Evolutionary conservation across 306 rosid genomes (phyloP), one percentile per base, ranked within the genome.

Genomic region (Cucurbita maxima): DNA sequence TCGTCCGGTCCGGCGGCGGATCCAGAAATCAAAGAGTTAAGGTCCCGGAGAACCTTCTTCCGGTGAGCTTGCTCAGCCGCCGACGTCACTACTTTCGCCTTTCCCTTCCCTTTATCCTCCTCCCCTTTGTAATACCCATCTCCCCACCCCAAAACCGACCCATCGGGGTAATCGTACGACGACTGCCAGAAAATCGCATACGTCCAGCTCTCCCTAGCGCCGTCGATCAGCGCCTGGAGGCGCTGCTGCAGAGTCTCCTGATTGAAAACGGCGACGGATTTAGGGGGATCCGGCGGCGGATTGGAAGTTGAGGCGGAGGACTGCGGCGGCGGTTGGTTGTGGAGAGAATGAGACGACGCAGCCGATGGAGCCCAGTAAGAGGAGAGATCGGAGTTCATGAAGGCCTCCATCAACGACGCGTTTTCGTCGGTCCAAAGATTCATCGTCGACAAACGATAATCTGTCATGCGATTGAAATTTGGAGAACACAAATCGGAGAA

Each of bases 161-260:
- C 74, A 8, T 88, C 86, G 10, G 92, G 53, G 45, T 71, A 74
- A 52, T 95, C 96, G 22, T 86, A 88, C 0, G 97, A 86, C 1
- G 88, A 82, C 80, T 91, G 99, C 99, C 99, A 93, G 86, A 94
- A 94, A 48, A 94, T 94, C 10, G 99, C 97, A 73, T 94, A 94
- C 50, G 97, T 89, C 97, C 97, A 94, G 72, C 50, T 80, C 82
- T 93, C 93, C 0, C 84, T 69, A 2, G 95, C 81, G 4, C 90
- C 94, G 3, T 94, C 97, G 30, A 94, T 94, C 6, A 94, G 62
- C 0, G 95, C 84, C 67, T 87, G 99, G 40, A 94, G 96, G 0
- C 96, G 87, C 34, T 91, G 99, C 78, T 91, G 97, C 34, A 95
- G 92, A 0, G 97, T 86, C 60, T 95, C 99, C 73, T 91, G 96